Conservation (phyloP, 2,329 filamentous ascomycete species). For the Talaromyces sp. region DNA sequence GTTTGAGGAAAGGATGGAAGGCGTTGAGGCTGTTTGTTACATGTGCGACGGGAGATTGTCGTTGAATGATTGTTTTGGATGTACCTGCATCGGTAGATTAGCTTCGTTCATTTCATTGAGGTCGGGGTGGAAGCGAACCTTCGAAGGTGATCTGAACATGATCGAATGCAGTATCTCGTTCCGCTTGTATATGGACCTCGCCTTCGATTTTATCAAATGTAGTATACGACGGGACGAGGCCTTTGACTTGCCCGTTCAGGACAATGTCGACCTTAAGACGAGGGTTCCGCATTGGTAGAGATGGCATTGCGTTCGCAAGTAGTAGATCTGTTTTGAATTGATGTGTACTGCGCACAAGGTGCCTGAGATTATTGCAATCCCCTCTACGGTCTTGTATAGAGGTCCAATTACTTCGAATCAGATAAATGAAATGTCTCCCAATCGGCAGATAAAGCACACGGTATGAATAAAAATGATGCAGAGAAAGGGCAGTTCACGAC, state of each 20-base stretch:
- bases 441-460: not conserved
- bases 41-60: conserved; percentile 49
- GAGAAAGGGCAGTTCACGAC: not conserved
- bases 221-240: conserved; percentile 49
- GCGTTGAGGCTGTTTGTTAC: conserved; percentile 54
- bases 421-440: not conserved
- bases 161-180: conserved; percentile 55
- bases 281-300: conserved; percentile 25
- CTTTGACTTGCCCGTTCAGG: conserved; percentile 29
- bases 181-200: conserved; percentile 47
- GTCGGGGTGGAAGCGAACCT: conserved; percentile 46
- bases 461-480: not conserved
- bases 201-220: conserved; percentile 58
- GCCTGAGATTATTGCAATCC: not conserved
- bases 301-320: conserved; percentile 22
- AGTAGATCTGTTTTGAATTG: not conserved
- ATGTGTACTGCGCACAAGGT: not conserved
- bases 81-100: conserved; percentile 39
- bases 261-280: conserved; percentile 32
- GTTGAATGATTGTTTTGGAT: conserved; percentile 53
- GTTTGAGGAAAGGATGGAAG: conserved; percentile 58
- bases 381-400: not conserved
- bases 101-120: conserved; percentile 8
- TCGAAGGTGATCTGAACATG: conserved; percentile 57
- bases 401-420: not conserved